Evolutionary conservation across 768 basidiomycete genomes (phyloP), one percentile per base, ranked within the genome.

Genomic region (Pulveroboletus sp.): DNA sequence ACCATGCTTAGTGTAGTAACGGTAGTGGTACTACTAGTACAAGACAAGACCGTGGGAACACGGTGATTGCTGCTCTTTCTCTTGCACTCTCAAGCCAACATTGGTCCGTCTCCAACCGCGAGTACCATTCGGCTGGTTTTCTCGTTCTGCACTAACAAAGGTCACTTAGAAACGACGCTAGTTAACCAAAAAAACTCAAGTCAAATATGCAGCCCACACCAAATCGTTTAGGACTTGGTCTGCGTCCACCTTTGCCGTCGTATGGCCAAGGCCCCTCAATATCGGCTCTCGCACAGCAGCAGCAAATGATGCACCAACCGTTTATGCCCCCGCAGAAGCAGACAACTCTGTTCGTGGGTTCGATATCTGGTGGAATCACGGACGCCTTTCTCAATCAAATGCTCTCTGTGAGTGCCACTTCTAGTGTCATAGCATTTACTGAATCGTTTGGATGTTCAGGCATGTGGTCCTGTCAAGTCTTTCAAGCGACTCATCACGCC

Each of bases 401-500:
- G 40, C 76, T 97, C 17, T 69, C 75, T 51, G 93, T 93, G 61
- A 59, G 86, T 47, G n/a, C n/a, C 25, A 23, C 31, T 6, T 51
- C 24, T 43, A 13, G 6, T 9, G 34, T 25, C 29, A 2, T 37
- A 12, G 25, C 31, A 5, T 16, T 7, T 45, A 14, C 32, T 38
- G 13, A 50, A 40, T 35, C 5, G 19, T 39, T 39, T 12, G 29
- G n/a, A 8, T 25, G 27, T 40, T 16, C 50, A 97, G 94, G 85
- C 94, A 24, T 97, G 93, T 59, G 97, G 97, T 13, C 81, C 85
- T 4, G 74, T 97, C 51, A 83, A 84, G 51, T 91, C 90, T 1
- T 90, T 99, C 72, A 97, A 94, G 59, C 85, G 94, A 14, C 82
- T 94, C 20, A 89, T 90, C 39, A 94, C 93, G 2, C 90, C 93